Evolutionary conservation across 225 moss, liverwort and hornwort genomes (phyloP), one percentile per base, ranked within the genome.

Genomic region (Physcomitrellopsis africana): DNA sequence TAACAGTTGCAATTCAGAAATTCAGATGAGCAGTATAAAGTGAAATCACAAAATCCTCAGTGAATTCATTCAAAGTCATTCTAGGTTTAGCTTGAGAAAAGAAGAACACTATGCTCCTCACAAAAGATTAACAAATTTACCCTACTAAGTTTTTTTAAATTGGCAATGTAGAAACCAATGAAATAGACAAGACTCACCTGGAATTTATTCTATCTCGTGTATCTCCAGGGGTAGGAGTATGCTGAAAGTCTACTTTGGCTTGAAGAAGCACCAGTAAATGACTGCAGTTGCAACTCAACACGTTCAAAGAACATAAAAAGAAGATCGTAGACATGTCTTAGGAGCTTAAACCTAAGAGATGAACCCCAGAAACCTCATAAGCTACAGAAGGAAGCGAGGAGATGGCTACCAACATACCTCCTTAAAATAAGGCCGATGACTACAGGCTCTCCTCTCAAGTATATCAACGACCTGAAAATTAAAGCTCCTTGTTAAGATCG

Each of bases 371-470:
- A 15, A 46, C 1, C 16, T 76, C 58, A 63, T 15, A 69, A 72
- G 23, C 62, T 71, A 48, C 44, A 29, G 41, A 37, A 11, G 48
- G 37, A 73, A 75, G 45, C 3, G 46, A 72, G 41, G 49, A 63
- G 24, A 60, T 71, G 47, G 46, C 65, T 58, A 56, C 48, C 52
- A 63, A 13, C 71, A 65, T 60, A 96, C 96, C 96, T 97, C 48
- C 97, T 89, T 65, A 99, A 82, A 78, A 99, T 88, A 37, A 99
- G 84, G 55, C 95, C 99, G 80, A 93, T 92, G 56, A 99, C 95
- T 72, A 99, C 94, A 63, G 83, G 87, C 71, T 95, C 99, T 68
- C 99, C 93, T 70, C 81, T 89, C 63, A 44, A 93, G 86, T 82
- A 84, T 90, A 71, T 99, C 97, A 65, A 99, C 85, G 60, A 94